phyloP scores from a whole-genome alignment of 2,329 filamentous ascomycete genomes.

The Ascochyta pisi region DNA sequence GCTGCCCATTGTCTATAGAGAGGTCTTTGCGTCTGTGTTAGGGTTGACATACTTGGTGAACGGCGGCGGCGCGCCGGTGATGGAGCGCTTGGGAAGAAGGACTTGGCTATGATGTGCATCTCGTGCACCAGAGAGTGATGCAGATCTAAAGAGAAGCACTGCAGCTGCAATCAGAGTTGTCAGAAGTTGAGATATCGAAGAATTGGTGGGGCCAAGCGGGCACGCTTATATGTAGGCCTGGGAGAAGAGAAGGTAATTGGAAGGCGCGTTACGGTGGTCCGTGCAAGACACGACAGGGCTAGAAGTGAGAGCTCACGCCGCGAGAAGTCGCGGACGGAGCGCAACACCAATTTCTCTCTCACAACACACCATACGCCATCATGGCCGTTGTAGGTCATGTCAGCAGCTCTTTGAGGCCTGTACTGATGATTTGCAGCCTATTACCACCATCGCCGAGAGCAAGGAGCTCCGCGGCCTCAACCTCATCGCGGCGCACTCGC shows the following conservation, averaged over 20 bases:
- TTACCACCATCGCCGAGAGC: slow-evolving; percentile 88
- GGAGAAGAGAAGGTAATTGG: slow-evolving; percentile 14
- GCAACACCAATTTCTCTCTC: slow-evolving; percentile 5
- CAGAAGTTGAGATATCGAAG: neutral
- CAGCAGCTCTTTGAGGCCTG: neutral
- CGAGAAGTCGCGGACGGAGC: slow-evolving; percentile 14
- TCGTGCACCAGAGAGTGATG: neutral
- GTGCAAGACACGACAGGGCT: slow-evolving; percentile 1
- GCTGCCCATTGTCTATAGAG: neutral
- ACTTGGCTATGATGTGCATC: neutral
- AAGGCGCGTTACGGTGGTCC: slow-evolving; percentile 2
- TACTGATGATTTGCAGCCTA: slow-evolving; percentile 49
- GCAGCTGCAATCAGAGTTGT: neutral
- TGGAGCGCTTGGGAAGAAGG: neutral
- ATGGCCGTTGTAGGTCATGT: slow-evolving; percentile 44
- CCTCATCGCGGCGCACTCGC: slow-evolving; percentile 96
- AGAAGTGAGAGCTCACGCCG: slow-evolving; percentile 12
- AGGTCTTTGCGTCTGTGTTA: neutral
- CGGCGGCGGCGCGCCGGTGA: neutral
- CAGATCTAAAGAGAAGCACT: neutral
- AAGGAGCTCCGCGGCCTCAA: slow-evolving; percentile 97
- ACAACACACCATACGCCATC: slow-evolving; percentile 17
- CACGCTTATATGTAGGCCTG: neutral
- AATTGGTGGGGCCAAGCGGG: neutral
- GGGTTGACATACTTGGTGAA: slow-evolving; percentile 1